Evolutionary conservation across 2,329 filamentous ascomycete species (phyloP).

Genomic region (Hypoxylon sp.): DNA sequence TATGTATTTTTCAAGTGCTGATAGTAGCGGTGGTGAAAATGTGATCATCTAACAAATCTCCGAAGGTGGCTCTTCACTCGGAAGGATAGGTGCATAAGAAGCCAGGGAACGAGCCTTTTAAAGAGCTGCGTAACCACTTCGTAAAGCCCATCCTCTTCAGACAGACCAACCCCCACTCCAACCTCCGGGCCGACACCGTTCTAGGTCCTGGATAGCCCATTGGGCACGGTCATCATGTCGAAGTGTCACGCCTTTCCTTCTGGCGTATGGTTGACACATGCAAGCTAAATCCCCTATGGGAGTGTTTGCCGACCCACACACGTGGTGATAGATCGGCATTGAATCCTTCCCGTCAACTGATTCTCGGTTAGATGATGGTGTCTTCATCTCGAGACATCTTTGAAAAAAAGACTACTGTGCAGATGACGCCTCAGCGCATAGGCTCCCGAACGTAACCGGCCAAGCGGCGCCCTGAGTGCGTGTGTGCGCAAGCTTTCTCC

Average conservation of each 20-base stretch:
- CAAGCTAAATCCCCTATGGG: constrained; percentile 27
- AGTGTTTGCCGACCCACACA: constrained; percentile 35
- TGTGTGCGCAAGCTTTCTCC: constrained; percentile 22
- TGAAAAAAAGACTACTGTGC: constrained; percentile 22
- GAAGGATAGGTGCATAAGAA: constrained; percentile 10
- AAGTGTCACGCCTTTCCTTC: constrained; percentile 34
- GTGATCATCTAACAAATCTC: constrained; percentile 9
- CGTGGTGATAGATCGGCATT: constrained; percentile 39
- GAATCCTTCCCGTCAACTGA: constrained; percentile 29
- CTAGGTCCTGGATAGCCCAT: constrained; percentile 28
- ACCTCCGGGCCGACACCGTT: constrained; percentile 29
- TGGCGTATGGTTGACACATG: constrained; percentile 29
- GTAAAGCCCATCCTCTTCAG: constrained; percentile 23
- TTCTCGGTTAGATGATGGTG: constrained; percentile 34
- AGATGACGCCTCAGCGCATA: constrained; percentile 33
- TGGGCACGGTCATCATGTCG: constrained; percentile 29
- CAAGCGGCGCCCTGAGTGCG: constrained; percentile 21
- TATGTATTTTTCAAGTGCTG: constrained; percentile 5
- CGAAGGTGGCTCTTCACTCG: constrained; percentile 1
- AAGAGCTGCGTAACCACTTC: constrained; percentile 18
- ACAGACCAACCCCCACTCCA: constrained; percentile 27
- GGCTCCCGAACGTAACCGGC: constrained; percentile 33
- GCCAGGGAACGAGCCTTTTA: constrained; percentile 29
- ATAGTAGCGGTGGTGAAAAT: constrained; percentile 7
- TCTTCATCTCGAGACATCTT: constrained; percentile 34